A percentile compares a stretch with the other conserved stretches of the same genome.
Evolutionary conservation across 495 filamentous ascomycete genomes (phyloP).

Genomic region (Xylaria venustula): DNA sequence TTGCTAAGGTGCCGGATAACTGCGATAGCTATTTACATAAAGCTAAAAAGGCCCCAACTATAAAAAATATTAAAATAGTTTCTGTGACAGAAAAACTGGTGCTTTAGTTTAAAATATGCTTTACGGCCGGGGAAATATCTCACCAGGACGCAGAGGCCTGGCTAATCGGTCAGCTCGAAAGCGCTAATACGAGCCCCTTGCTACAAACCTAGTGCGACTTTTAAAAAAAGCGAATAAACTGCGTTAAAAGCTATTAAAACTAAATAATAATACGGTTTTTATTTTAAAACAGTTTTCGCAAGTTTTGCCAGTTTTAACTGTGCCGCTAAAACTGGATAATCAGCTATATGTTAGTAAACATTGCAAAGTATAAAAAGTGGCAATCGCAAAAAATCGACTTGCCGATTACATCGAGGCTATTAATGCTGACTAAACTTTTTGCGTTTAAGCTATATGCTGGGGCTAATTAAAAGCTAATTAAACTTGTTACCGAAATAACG

Average conservation of each 20-base stretch:
- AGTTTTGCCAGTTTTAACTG: background rate
- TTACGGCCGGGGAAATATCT: background rate
- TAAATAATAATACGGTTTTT: background rate
- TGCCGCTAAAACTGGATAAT: background rate
- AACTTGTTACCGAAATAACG: background rate
- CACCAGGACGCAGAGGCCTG: background rate
- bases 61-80: background rate
- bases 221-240: background rate
- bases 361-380: too few relatives aligned
- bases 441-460: background rate
- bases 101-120: background rate
- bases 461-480: background rate
- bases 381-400: background rate
- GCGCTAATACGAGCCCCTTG: background rate
- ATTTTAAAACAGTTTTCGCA: background rate
- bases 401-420: too few relatives aligned
- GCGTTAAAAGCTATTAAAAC: background rate
- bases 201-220: background rate
- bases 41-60: background rate
- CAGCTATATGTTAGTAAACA: background rate
- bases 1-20: background rate
- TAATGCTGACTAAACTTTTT: background rate
- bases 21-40: background rate
- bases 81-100: background rate
- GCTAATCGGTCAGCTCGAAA: background rate